Evolutionary conservation across 495 filamentous ascomycete species (phyloP).

Genomic region (Pyrenula massariospora): DNA sequence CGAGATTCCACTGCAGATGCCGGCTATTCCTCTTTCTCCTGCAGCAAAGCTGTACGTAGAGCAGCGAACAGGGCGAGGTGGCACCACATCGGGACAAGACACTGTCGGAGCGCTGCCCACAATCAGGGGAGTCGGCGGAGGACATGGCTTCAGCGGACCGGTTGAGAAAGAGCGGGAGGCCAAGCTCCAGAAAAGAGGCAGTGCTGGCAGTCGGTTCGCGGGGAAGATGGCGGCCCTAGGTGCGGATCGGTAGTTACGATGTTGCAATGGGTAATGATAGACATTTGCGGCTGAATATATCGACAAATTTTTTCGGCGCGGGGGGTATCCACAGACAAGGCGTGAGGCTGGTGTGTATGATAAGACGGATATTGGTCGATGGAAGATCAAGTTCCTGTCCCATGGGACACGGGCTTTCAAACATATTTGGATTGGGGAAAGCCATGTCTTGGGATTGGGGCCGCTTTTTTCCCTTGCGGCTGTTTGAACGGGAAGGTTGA

Average conservation of each 20-base stretch:
- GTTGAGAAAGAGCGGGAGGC: slow-evolving; percentile 30
- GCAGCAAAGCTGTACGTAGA: slow-evolving; percentile 76
- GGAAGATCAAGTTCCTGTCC: too few relatives aligned
- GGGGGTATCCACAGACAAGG: too few relatives aligned
- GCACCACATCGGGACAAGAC: slow-evolving; percentile 20
- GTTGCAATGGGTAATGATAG: neutral
- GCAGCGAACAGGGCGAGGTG: slow-evolving; percentile 39
- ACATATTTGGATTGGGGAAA: neutral
- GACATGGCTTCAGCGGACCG: slow-evolving; percentile 17
- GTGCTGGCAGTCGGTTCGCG: slow-evolving; percentile 35
- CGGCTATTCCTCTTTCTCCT: slow-evolving; percentile 64
- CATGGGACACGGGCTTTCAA: too few relatives aligned
- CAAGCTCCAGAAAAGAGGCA: slow-evolving; percentile 38
- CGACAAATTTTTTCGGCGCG: too few relatives aligned
- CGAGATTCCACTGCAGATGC: slow-evolving; percentile 61
- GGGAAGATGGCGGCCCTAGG: slow-evolving; percentile 36
- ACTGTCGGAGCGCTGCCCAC: slow-evolving; percentile 34
- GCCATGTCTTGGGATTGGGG: neutral
- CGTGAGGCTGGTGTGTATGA: neutral
- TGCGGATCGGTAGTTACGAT: slow-evolving; percentile 25
- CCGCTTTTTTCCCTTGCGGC: neutral
- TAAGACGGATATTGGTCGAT: too few relatives aligned
- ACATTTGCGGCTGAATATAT: neutral
- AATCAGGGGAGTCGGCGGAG: slow-evolving; percentile 18
- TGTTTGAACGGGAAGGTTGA: neutral